Base-by-base conservation (phyloP, 345 rosid species). In the Salix dunnii region DNA sequence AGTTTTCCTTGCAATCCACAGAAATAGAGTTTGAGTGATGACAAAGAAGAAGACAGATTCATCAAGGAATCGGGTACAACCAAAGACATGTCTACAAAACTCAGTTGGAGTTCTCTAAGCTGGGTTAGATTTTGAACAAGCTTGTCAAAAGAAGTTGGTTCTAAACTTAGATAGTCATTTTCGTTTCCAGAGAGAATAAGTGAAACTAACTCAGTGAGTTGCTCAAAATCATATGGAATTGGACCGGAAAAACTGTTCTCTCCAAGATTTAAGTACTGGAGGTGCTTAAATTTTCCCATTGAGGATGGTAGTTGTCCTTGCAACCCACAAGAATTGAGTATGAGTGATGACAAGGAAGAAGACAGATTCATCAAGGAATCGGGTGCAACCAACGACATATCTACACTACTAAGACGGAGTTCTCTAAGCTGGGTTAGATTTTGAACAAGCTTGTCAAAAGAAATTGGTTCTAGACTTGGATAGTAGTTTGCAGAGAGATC, bases 1-100 rank as follows among this genome's bases (percentile, higher is more conserved):
- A n/a, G n/a, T n/a, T n/a, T n/a, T n/a, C n/a, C n/a, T n/a, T n/a
- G n/a, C n/a, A n/a, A n/a, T n/a, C n/a, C n/a, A n/a, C n/a, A n/a
- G 7, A 7, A 6, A 35, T 0, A 6, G 38, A 35, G 38, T 35
- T 0, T 0, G 7, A 35, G 38, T 35, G 38, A 35, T 5, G 38
- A 40, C 43, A 40, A 40, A 40, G 43, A 40, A 40, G 43, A 40
- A 10, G 43, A 40, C 13, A 40, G 0, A 10, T 40, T 40, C 43
- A 40, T 40, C 43, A 40, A 0, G 43, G 0, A 40, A 40, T 40
- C 0, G 43, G 43, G 43, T 10, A 0, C 43, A 40, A 40, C 43
- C 3, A 40, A 2, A 0, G 43, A 40, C 43, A 40, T 40, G 3
- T 40, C 0, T 12, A 40, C 43, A 0, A 0, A 2, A 0, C 1